These are phyloP conservation scores for Gyromitra esculenta DNA, from an alignment of 2,329 filamentous ascomycete species.

Conservation along the genomic window DNA sequence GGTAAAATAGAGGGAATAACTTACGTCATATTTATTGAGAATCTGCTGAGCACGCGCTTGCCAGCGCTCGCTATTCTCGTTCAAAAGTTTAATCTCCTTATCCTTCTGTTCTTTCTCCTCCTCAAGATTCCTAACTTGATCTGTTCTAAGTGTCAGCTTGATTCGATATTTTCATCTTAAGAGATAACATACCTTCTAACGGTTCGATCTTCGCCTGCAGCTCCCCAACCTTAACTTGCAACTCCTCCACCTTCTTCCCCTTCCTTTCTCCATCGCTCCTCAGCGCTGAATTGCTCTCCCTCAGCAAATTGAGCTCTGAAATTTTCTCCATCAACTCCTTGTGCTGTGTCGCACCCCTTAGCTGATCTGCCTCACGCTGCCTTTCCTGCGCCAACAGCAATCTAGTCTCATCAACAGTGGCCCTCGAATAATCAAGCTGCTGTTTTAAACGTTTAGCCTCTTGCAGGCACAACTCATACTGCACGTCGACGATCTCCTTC, in stretches of 20 bases:
- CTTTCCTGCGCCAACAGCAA: conserved; percentile 92
- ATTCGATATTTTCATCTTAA: not conserved
- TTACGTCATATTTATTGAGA: conserved; percentile 84
- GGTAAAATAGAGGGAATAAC: conserved; percentile 34
- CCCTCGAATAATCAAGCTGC: conserved; percentile 85
- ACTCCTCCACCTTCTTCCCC: conserved; percentile 78
- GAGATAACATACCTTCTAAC: conserved; percentile 70
- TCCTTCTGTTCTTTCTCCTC: conserved; percentile 82
- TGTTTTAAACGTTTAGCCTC: conserved; percentile 89
- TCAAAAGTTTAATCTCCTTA: conserved; percentile 86
- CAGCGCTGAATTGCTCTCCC: conserved; percentile 91
- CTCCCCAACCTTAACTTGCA: conserved; percentile 77
- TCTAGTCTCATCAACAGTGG: conserved; percentile 86
- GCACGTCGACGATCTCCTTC: conserved; percentile 98
- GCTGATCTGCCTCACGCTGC: conserved; percentile 75
- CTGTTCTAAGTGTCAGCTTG: conserved; percentile 37
- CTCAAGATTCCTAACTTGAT: conserved; percentile 77
- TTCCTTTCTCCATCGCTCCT: conserved; percentile 85
- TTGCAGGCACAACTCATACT: conserved; percentile 86
- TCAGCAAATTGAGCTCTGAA: conserved; percentile 93
- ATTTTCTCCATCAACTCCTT: conserved; percentile 93
- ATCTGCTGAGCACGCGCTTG: conserved; percentile 96
- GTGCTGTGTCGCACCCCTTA: conserved; percentile 78
- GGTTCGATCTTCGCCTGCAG: conserved; percentile 81
- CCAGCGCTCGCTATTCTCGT: conserved; percentile 92